These are phyloP conservation scores for Lasiosphaeria miniovina DNA, from an alignment of 495 filamentous ascomycete species.

Conservation along the genomic window DNA sequence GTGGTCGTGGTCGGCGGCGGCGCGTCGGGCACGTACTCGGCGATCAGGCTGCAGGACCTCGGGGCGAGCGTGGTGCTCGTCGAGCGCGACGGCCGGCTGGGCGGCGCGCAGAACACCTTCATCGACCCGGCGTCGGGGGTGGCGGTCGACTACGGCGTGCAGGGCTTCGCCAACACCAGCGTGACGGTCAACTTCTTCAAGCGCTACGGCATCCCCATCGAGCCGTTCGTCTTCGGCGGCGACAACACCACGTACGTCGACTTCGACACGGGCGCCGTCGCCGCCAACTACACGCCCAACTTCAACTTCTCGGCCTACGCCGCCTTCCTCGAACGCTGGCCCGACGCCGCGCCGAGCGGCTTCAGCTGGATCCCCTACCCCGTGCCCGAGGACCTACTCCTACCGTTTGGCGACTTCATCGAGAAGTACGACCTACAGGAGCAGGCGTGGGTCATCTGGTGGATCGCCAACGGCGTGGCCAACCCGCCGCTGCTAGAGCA, in stretches of 20 bases:
- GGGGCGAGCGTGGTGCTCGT: conserved; percentile 44
- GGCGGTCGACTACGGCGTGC: conserved; percentile 14
- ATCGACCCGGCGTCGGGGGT: conserved; percentile 38
- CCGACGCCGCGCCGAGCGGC: conserved; percentile 30
- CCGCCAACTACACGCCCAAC: conserved; percentile 11
- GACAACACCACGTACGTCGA: conserved; percentile 44
- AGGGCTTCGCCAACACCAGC: neutral
- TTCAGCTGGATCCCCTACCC: conserved; percentile 18
- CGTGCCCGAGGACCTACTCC: conserved; percentile 40
- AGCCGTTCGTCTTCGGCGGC: conserved; percentile 34
- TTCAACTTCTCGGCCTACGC: conserved; percentile 18
- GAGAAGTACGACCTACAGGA: conserved; percentile 37
- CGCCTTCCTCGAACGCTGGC: conserved; percentile 36
- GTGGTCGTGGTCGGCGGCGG: conserved; percentile 51
- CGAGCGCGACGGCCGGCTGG: conserved; percentile 40
- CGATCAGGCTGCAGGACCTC: conserved; percentile 41
- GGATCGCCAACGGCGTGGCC: conserved; percentile 36
- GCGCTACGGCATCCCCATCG: neutral
- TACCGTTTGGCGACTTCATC: conserved; percentile 43
- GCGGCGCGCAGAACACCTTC: conserved; percentile 45
- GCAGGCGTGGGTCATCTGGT: conserved; percentile 27
- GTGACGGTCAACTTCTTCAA: neutral
- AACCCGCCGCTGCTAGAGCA: conserved; percentile 31
- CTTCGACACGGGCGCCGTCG: conserved; percentile 5
- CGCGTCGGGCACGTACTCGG: conserved; percentile 46